phyloP scores from a whole-genome alignment of 2,329 filamentous ascomycete species.

The Hypomyces rosellus region DNA sequence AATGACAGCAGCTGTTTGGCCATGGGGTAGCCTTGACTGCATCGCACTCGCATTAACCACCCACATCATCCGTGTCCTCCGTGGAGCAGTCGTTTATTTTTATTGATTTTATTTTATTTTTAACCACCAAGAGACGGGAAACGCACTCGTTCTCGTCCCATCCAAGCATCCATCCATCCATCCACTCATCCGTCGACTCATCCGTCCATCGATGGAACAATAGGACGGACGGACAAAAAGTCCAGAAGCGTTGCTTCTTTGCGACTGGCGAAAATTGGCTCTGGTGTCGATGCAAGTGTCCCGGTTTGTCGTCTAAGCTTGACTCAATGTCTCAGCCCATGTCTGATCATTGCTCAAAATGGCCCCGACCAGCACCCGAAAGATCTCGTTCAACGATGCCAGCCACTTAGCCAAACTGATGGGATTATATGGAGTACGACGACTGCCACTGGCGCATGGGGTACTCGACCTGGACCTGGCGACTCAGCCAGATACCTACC shows the following conservation, averaged over 20 bases:
- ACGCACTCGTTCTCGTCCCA: not conserved
- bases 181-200: not conserved
- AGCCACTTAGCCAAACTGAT: not conserved
- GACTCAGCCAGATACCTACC: not conserved
- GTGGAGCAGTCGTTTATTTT: no score
- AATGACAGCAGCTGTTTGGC: no score
- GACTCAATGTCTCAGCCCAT: slow-evolving; percentile 17
- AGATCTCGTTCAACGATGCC: not conserved
- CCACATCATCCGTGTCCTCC: no score
- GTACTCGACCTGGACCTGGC: not conserved
- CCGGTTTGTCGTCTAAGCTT: slow-evolving; percentile 12
- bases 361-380: not conserved
- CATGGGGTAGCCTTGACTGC: no score
- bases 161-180: not conserved
- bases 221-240: not conserved
- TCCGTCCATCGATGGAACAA: not conserved
- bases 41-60: no score
- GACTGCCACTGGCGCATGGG: slow-evolving; percentile 2
- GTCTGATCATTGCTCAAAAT: slow-evolving; percentile 16
- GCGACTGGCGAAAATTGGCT: slow-evolving; percentile 3
- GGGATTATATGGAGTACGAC: slow-evolving; percentile 7
- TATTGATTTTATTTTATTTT: no score
- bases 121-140: no score
- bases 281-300: slow-evolving; percentile 5
- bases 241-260: slow-evolving; percentile 5